Conservation (phyloP, 495 filamentous ascomycete species). For the Talaromyces wortmannii region DNA sequence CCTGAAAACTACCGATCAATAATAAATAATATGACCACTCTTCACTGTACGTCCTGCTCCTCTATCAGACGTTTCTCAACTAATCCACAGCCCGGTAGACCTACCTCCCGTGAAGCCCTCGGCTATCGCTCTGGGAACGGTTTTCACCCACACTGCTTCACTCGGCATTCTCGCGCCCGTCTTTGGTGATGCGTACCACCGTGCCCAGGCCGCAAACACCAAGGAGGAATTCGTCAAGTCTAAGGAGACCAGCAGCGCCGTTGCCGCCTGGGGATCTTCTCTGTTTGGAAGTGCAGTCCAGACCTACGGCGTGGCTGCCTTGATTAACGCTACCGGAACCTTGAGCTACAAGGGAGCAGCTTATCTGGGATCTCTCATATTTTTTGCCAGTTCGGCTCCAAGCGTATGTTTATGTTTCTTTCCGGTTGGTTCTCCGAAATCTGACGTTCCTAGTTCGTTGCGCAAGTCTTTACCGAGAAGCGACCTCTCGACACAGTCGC, state of each 20-base stretch:
- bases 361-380: constrained; percentile 85
- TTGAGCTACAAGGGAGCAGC: constrained; percentile 94
- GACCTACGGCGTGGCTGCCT: constrained; percentile 88
- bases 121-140: constrained; percentile 89
- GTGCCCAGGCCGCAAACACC: constrained; percentile 81
- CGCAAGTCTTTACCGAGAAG: constrained; percentile 84
- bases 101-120: constrained; percentile 96
- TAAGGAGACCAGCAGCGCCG: constrained; percentile 83
- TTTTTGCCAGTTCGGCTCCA: constrained; percentile 84
- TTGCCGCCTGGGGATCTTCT: constrained; percentile 83
- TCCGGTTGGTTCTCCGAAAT: background rate
- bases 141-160: constrained; percentile 85
- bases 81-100: constrained; percentile 43
- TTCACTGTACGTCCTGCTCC: constrained; percentile 50
- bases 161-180: constrained; percentile 78
- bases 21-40: constrained; percentile 45
- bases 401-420: constrained; percentile 52
- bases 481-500: constrained; percentile 84
- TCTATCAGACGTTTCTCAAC: background rate
- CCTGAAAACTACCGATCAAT: too few species aligned
- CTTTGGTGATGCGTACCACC: constrained; percentile 93
- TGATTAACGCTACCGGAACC: constrained; percentile 93
- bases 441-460: constrained; percentile 56
- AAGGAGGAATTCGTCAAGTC: constrained; percentile 96
- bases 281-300: constrained; percentile 84